A percentile compares a stretch with the other conserved stretches of the same genome.
phyloP scores from a whole-genome alignment of 345 rosid genomes.

The Ceriops decandra region DNA sequence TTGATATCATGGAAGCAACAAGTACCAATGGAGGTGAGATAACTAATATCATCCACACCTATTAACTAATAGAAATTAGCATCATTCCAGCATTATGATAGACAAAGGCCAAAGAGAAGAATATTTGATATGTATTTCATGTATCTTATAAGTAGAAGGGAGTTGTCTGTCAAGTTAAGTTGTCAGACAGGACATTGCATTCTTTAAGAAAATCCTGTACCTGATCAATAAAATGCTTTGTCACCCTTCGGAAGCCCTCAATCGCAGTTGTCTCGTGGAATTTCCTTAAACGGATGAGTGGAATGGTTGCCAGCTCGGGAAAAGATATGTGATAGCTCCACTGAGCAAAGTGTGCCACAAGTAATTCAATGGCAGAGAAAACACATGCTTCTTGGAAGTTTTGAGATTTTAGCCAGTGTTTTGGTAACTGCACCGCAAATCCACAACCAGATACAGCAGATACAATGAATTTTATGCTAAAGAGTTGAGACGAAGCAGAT shows the following conservation, averaged over 20 bases:
- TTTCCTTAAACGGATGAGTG: conserved; percentile 61
- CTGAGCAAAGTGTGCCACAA: conserved; percentile 69
- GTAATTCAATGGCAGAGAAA: conserved; percentile 59
- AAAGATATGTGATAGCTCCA: conserved; percentile 91
- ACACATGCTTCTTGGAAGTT: conserved; percentile 74
- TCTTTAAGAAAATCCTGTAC: conserved; percentile 27
- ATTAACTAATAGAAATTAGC: neutral
- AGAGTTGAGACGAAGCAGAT: neutral
- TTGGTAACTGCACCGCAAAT: conserved; percentile 63
- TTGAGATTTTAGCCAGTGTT: conserved; percentile 77
- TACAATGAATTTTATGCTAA: conserved; percentile 7
- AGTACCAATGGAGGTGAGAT: neutral
- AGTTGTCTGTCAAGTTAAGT: neutral
- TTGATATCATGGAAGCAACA: neutral
- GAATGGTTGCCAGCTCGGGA: conserved; percentile 83
- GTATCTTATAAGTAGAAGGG: neutral
- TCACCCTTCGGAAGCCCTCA: conserved; percentile 55
- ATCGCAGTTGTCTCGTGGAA: conserved; percentile 49
- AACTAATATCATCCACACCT: neutral
- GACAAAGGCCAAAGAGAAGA: neutral
- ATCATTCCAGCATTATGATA: neutral
- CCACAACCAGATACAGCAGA: conserved; percentile 4
- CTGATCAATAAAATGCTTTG: conserved; percentile 78
- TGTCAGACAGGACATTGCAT: neutral
- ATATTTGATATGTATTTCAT: neutral